These are phyloP conservation scores for Neurospora tetraspora DNA, from an alignment of 495 filamentous ascomycete species.

Conservation along the genomic window DNA sequence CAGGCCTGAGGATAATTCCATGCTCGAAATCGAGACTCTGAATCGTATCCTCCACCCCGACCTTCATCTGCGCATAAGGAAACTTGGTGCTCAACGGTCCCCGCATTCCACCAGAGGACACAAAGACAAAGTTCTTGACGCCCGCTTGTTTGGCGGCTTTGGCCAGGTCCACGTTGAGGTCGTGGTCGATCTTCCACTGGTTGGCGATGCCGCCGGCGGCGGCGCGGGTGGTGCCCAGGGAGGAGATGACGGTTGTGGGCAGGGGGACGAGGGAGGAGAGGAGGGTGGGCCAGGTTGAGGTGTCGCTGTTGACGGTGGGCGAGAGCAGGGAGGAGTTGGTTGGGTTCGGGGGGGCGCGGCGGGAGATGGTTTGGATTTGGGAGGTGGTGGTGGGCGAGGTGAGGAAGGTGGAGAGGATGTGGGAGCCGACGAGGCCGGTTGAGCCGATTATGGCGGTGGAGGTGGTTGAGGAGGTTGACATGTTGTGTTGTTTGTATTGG, in stretches of 20 bases:
- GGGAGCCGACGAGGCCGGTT: conserved; percentile 47
- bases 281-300: conserved; percentile 43
- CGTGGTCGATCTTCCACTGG: conserved; percentile 69
- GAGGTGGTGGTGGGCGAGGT: conserved; percentile 27
- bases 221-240: conserved; percentile 56
- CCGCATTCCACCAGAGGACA: conserved; percentile 45
- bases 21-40: conserved; percentile 61
- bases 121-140: conserved; percentile 55
- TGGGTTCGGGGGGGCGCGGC: conserved; percentile 34
- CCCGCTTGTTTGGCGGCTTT: conserved; percentile 54
- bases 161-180: conserved; percentile 61
- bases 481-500: background rate
- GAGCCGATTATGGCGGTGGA: conserved; percentile 42
- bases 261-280: conserved; percentile 44
- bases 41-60: conserved; percentile 68
- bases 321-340: conserved; percentile 39
- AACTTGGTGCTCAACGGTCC: conserved; percentile 23
- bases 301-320: conserved; percentile 36
- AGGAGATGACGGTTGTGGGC: conserved; percentile 52
- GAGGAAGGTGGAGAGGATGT: conserved; percentile 49
- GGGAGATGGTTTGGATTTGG: conserved; percentile 47
- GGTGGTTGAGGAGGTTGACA: background rate
- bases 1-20: conserved; percentile 64
- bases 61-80: conserved; percentile 66
- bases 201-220: conserved; percentile 59